Base-by-base conservation (phyloP, 805 yeast species). In the Schizosaccharomyces octosporus region DNA sequence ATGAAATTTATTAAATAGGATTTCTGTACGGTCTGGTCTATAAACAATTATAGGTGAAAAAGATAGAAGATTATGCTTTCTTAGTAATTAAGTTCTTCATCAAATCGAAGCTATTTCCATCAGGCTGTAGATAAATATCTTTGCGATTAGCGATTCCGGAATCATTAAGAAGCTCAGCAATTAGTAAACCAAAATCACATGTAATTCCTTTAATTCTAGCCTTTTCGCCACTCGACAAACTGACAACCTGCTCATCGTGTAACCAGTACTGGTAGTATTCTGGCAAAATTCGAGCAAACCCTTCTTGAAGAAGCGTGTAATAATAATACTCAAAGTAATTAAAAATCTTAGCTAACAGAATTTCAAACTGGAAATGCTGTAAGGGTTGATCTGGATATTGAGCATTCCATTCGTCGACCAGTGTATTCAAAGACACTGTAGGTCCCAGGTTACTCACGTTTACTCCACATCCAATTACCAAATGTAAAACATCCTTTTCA, bases 91-190 rank as follows among this genome's bases (percentile, higher is more conserved):
- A 75, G 0, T 97, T 97, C 66, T 79, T 84, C 74, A 93, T 85
- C 77, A 93, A 89, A 70, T 93, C 97, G 68, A 93, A 93, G 2
- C 97, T 87, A 69, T 93, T 93, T 0, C 99, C 98, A 71, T 93
- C 98, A 0, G 99, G 97, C 70, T 89, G 97, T 59, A 93, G 73
- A 66, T 87, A 84, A 65, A 78, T 82, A 4, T 67, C 73, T 54
- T 74, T 76, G 0, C 87, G 85, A 6, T 21, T n/a, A 1, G 83
- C 80, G 13, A 66, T 68, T 27, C 77, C 77, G 15, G 71, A 67
- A 4, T 71, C 65, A 60, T 78, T 78, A 6, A 82, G 70, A 64
- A 85, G 95, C 63, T 80, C 82, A 1, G 86, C 98, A 15, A 82
- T 71, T 63, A 93, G 72, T 73, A 89, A 74, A 0, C 98, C 99